A percentile compares a stretch with the other conserved stretches of the same genome.
phyloP scores from a whole-genome alignment of 2,329 filamentous ascomycete species.

The Aspergillus quadrilineatus region DNA sequence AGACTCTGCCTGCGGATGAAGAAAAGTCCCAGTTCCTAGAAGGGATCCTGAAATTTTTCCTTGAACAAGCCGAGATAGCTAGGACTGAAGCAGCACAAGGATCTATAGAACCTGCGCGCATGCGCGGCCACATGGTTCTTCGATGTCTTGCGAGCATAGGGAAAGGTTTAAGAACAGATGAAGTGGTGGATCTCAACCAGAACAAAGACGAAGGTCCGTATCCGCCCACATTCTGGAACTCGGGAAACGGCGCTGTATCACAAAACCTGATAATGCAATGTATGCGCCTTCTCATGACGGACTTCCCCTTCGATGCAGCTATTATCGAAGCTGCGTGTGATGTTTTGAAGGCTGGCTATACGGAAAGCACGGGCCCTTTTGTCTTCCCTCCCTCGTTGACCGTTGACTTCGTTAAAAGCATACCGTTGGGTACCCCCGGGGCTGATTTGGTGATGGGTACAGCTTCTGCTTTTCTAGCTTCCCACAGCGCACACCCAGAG shows the following conservation, averaged over 20 bases:
- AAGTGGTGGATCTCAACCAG: constrained; percentile 34
- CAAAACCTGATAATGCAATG: constrained; percentile 42
- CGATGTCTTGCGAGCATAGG: constrained; percentile 45
- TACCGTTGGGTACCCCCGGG: constrained; percentile 40
- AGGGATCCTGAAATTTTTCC: constrained; percentile 39
- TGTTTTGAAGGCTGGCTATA: constrained; percentile 48
- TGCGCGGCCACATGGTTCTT: constrained; percentile 36
- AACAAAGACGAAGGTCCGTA: constrained; percentile 26
- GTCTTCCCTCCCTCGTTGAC: constrained; percentile 45
- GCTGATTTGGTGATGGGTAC: constrained; percentile 47
- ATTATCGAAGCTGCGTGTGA: constrained; percentile 48
- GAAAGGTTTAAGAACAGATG: constrained; percentile 39
- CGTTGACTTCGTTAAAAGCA: constrained; percentile 42
- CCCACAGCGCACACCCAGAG: constrained; percentile 37
- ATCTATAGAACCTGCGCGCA: constrained; percentile 35
- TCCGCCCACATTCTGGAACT: constrained; percentile 40
- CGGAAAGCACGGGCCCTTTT: constrained; percentile 44
- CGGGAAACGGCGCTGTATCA: constrained; percentile 29
- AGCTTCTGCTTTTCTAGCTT: constrained; percentile 47
- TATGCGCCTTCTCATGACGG: constrained; percentile 40
- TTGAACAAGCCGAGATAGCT: constrained; percentile 34
- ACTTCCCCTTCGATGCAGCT: constrained; percentile 41
- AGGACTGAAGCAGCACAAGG: constrained; percentile 31
- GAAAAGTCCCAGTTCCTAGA: constrained; percentile 42
- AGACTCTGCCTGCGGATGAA: constrained; percentile 40